Evolutionary conservation across 164 flowering plant species (phyloP).

Genomic region (Platanus orientalis): DNA sequence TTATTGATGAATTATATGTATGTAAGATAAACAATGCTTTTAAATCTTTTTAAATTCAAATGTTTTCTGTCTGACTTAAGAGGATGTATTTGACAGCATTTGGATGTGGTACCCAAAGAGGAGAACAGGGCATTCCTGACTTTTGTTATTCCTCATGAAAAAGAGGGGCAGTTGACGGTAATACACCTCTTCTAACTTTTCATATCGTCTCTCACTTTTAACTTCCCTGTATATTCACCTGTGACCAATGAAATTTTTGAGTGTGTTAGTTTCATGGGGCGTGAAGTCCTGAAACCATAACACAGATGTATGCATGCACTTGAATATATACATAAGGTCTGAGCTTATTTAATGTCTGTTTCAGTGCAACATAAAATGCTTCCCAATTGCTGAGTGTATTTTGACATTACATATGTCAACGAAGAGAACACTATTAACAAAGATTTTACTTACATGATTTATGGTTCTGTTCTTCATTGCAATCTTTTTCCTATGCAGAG

Average conservation of each 20-base stretch:
- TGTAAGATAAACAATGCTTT: constrained; percentile 11
- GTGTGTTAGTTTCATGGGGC: too few relatives aligned
- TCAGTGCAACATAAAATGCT: neutral
- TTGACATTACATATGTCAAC: neutral
- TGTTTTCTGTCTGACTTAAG: constrained; percentile 16
- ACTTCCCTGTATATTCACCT: neutral
- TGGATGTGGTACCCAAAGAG: constrained; percentile 71
- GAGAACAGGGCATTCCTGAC: constrained; percentile 79
- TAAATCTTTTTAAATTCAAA: neutral
- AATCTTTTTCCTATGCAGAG: constrained; percentile 22
- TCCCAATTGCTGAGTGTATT: neutral
- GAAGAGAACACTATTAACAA: neutral
- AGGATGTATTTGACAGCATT: constrained; percentile 46
- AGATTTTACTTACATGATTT: neutral
- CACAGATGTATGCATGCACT: too few relatives aligned
- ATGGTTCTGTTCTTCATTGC: neutral
- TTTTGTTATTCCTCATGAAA: constrained; percentile 76
- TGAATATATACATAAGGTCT: too few relatives aligned
- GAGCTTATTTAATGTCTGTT: neutral
- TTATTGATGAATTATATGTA: too few relatives aligned
- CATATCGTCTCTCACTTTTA: neutral
- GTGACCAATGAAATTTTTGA: too few relatives aligned
- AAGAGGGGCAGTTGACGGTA: constrained; percentile 67
- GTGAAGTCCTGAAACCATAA: too few relatives aligned
- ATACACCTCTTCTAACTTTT: constrained; percentile 6